Base-by-base conservation (phyloP, 2,329 filamentous ascomycete genomes). In the Tolypocladium tundrense region DNA sequence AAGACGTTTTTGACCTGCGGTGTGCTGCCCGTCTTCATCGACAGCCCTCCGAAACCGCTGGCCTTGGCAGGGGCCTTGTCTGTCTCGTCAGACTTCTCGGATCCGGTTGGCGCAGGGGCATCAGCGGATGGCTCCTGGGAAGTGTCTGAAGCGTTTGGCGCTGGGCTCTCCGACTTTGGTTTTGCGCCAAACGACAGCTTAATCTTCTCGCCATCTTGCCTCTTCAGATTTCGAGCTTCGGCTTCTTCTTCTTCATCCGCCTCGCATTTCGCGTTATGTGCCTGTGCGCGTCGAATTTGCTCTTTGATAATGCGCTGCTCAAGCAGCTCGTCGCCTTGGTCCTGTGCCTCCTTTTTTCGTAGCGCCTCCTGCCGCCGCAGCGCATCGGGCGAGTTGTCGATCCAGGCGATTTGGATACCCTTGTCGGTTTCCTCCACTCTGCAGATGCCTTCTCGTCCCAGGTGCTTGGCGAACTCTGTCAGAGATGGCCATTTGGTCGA, bases 381-480 rank as follows among this genome's bases (percentile, higher is more conserved):
- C 1, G 91, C 90, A 58, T 96, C 93, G 0, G 91, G 90, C 41
- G 88, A 92, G 66, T 93, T 91, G 68, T 99, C 93, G 59, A 97
- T 87, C 90, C 92, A 99, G 1, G 88, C 80, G 57, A 99, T 86
- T 66, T 91, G 88, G 45, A 97, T 66, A 0, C 90, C 94, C 71
- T 96, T 93, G 7, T 85, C 84, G 45, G 86, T 90, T 71, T 97
- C 93, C 72, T 97, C 91, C 0, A 97, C 92, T 37, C 90, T 80
- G 66, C 90, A 96, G 52, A 97, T 85, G 0, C 93, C 90, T 71
- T 97, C 91, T 27, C 88, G 77, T 0, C 93, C 92, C 1, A 99
- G 75, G 67, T 90, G 77, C 68, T 96, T 96, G 16, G 89, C 90
- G 69, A 96, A 96, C 66, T 97, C 91, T 3, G 91, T 93, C 65